Conservation (phyloP, 1,284 basidiomycete species). For the Papiliotrema fonsecae region DNA sequence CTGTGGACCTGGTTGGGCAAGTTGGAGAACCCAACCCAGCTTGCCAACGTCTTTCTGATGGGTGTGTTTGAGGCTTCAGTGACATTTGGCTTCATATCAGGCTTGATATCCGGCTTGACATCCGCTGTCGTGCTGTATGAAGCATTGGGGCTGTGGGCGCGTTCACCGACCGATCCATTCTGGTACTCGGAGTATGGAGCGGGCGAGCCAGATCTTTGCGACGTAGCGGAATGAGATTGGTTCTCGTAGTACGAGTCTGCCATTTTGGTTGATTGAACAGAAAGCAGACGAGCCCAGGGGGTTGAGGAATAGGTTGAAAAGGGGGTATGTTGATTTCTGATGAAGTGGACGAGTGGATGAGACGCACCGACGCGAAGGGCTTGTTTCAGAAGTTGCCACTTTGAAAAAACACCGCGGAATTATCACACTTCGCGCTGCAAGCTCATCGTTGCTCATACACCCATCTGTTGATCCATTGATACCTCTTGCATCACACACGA, state of each 20-base stretch:
- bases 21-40: conserved; percentile 72
- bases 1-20: conserved; percentile 96
- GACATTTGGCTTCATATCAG: not conserved
- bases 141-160: conserved; percentile 1
- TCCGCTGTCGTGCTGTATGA: not conserved
- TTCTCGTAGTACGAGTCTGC: conserved; percentile 38
- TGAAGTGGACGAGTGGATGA: not conserved
- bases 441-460: not conserved
- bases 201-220: conserved; percentile 1
- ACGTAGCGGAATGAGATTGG: conserved; percentile 10
- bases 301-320: not conserved
- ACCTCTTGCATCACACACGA: too few relatives aligned
- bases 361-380: not conserved
- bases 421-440: not conserved
- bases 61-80: conserved; percentile 9
- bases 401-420: conserved; percentile 1
- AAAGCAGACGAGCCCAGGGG: conserved; percentile 1
- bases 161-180: not conserved
- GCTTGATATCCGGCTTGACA: conserved; percentile 6
- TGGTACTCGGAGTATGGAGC: conserved; percentile 3
- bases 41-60: conserved; percentile 44
- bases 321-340: conserved; percentile 2
- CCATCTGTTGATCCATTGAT: too few relatives aligned
- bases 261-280: conserved; percentile 15
- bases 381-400: conserved; percentile 3